Evolutionary conservation across 768 basidiomycete species (phyloP).

Genomic region (Mrakia hoshinonis): DNA sequence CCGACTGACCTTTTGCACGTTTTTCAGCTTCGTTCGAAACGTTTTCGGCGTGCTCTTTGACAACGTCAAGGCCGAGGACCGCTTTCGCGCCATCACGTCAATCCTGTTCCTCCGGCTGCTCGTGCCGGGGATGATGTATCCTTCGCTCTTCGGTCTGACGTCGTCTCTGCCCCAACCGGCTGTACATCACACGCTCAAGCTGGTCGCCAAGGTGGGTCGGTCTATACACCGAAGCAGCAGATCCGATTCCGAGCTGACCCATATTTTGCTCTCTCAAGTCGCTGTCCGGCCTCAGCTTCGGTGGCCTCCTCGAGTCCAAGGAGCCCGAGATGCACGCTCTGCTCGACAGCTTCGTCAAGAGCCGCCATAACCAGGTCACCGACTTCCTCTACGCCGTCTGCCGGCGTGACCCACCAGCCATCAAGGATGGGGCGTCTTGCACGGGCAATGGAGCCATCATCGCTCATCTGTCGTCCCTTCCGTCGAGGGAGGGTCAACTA

Average conservation of each 20-base stretch:
- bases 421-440: neutral
- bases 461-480: neutral
- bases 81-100: slow-evolving; percentile 12
- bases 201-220: neutral
- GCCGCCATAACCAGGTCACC: slow-evolving; percentile 13
- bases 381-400: slow-evolving; percentile 20
- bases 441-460: neutral
- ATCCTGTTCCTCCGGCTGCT: slow-evolving; percentile 19
- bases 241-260: too few species aligned
- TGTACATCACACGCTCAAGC: slow-evolving; percentile 5
- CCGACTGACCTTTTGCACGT: neutral
- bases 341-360: neutral
- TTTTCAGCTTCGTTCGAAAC: neutral
- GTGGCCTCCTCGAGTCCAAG: slow-evolving; percentile 5
- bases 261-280: neutral
- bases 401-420: neutral
- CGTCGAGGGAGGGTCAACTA: neutral
- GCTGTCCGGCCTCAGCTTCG: slow-evolving; percentile 4
- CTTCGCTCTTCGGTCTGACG: neutral
- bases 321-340: slow-evolving; percentile 18
- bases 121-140: slow-evolving; percentile 14
- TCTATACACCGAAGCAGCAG: too few species aligned
- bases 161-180: neutral
- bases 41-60: slow-evolving; percentile 1
- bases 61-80: neutral